These are phyloP conservation scores for Nannochloropsis oceanica DNA, from an alignment of 108 stramenopile species.

Conservation along the genomic window DNA sequence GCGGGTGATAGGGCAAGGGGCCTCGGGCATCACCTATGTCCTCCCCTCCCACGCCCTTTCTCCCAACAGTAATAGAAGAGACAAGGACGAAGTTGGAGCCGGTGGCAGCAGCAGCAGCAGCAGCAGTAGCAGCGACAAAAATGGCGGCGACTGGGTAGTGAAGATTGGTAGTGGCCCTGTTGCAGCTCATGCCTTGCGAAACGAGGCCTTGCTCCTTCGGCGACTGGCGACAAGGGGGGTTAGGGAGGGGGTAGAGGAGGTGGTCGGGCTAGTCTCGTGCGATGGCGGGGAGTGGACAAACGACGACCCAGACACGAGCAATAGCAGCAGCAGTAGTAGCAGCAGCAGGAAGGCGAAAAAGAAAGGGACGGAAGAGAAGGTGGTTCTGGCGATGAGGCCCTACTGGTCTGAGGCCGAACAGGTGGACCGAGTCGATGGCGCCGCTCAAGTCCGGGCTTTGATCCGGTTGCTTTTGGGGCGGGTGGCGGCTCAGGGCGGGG, in stretches of 20 bases:
- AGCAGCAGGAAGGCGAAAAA: background rate
- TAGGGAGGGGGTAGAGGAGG: background rate
- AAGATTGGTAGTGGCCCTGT: background rate
- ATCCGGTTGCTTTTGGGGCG: background rate
- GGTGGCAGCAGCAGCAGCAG: too few relatives aligned
- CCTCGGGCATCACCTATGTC: background rate
- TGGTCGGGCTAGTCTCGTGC: background rate
- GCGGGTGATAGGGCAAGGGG: background rate
- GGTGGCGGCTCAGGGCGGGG: background rate
- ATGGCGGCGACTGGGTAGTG: background rate
- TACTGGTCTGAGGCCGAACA: background rate
- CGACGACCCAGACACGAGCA: background rate
- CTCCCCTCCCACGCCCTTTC: background rate
- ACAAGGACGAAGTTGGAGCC: too few relatives aligned
- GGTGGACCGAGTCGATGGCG: background rate
- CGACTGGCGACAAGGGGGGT: background rate
- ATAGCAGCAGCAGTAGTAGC: background rate
- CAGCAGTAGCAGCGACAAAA: background rate
- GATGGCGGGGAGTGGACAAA: background rate
- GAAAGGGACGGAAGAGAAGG: background rate
- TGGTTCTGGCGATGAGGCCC: background rate
- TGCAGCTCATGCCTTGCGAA: background rate
- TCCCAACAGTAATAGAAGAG: background rate
- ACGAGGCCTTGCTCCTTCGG: background rate
- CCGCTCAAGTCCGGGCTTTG: background rate